Percentiles rank a stretch among this genome's conserved stretches.
phyloP scores from a whole-genome alignment of 495 filamentous ascomycete species.

The Penicillium dipodomyicola region DNA sequence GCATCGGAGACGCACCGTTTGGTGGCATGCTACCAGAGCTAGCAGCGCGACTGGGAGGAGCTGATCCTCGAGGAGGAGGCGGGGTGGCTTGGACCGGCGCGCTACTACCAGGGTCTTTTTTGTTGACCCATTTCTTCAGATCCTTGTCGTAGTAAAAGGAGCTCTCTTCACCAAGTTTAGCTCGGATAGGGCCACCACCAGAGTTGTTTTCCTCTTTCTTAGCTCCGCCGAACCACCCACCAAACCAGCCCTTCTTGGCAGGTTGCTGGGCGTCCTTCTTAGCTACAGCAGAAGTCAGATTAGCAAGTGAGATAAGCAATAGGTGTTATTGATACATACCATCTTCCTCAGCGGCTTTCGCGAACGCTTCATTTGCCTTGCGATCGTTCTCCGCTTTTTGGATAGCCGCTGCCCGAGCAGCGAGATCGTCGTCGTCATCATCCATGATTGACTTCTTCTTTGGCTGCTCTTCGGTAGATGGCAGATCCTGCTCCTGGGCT shows the following conservation, averaged over 20 bases:
- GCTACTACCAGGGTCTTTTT: conserved; percentile 63
- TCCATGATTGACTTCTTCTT: conserved; percentile 82
- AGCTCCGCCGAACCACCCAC: conserved; percentile 72
- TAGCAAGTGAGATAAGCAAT: conserved; percentile 19
- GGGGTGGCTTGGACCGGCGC: conserved; percentile 51
- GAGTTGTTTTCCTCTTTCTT: conserved; percentile 69
- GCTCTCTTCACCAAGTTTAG: conserved; percentile 92
- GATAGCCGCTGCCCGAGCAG: conserved; percentile 50
- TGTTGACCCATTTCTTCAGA: conserved; percentile 97
- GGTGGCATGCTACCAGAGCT: conserved; percentile 40
- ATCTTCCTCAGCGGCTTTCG: conserved; percentile 82
- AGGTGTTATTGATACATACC: conserved; percentile 41
- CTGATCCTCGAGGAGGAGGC: conserved; percentile 50
- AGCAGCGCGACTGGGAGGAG: conserved; percentile 40
- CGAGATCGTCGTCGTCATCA: conserved; percentile 60
- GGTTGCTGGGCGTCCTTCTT: conserved; percentile 36
- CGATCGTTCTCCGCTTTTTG: conserved; percentile 53
- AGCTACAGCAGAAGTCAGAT: conserved; percentile 32
- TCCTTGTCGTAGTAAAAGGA: conserved; percentile 93
- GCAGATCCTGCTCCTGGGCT: conserved; percentile 36
- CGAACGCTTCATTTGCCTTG: conserved; percentile 72
- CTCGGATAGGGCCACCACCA: conserved; percentile 67
- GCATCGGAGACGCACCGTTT: conserved; percentile 32
- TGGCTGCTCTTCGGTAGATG: conserved; percentile 50
- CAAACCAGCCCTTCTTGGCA: conserved; percentile 79